Evolutionary conservation across 2,329 filamentous ascomycete species (phyloP).

Genomic region (Sporothrix sp.): DNA sequence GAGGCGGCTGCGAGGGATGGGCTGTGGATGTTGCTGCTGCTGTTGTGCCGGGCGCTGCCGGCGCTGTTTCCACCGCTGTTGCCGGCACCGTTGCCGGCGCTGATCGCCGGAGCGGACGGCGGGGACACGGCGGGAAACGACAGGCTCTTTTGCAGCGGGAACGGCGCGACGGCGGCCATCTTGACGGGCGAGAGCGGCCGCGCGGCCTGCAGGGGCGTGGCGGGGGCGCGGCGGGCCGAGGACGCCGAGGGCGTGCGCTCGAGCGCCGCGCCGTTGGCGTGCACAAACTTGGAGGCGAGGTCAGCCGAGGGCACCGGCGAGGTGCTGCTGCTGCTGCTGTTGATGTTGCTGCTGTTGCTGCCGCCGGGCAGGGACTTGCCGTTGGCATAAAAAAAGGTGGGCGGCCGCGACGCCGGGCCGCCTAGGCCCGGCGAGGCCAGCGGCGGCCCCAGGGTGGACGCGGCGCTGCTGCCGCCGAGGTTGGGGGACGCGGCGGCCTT

Average conservation of each 20-base stretch:
- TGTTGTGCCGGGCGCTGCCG: background rate
- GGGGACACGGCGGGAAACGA: background rate
- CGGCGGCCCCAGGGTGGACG: slow-evolving; percentile 9
- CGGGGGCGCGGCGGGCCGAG: background rate
- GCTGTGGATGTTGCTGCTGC: background rate
- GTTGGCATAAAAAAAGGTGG: slow-evolving; percentile 30
- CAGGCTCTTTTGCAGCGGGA: slow-evolving; percentile 4
- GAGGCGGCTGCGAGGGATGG: background rate
- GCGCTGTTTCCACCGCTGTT: background rate
- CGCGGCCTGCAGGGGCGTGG: slow-evolving; percentile 18
- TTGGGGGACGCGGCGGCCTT: slow-evolving; percentile 18
- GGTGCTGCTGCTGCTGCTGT: no score
- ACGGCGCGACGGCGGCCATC: slow-evolving; percentile 12
- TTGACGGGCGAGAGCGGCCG: slow-evolving; percentile 46
- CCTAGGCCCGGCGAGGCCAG: background rate
- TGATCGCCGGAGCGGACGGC: background rate
- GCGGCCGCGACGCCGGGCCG: slow-evolving; percentile 27
- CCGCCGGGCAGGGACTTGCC: slow-evolving; percentile 31
- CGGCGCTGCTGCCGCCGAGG: background rate
- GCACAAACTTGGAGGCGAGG: slow-evolving; percentile 58
- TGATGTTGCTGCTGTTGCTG: no score
- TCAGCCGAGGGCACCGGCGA: no score
- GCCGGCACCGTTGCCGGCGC: background rate
- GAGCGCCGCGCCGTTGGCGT: slow-evolving; percentile 51
- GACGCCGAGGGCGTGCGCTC: slow-evolving; percentile 23